These are phyloP conservation scores for Emergomyces africanus DNA, from an alignment of 2,329 filamentous ascomycete species.

Conservation along the genomic window DNA sequence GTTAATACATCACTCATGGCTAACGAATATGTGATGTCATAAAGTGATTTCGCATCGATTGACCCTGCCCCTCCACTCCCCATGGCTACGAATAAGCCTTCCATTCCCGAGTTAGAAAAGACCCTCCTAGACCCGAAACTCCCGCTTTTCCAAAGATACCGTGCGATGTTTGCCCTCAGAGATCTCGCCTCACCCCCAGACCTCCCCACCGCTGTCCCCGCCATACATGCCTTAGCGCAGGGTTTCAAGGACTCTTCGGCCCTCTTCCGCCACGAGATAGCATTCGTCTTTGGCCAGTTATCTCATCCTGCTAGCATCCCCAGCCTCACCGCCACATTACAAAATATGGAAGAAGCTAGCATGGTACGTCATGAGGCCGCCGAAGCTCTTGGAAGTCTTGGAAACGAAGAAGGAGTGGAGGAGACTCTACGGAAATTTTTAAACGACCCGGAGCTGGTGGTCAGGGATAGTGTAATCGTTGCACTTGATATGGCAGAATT, in stretches of 20 bases:
- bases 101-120: slow-evolving; percentile 61
- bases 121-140: slow-evolving; percentile 64
- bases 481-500: slow-evolving; percentile 97
- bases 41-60: slow-evolving; percentile 85
- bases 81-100: slow-evolving; percentile 46
- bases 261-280: slow-evolving; percentile 93
- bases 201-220: slow-evolving; percentile 76
- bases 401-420: slow-evolving; percentile 87
- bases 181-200: slow-evolving; percentile 90
- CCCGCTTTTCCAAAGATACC: slow-evolving; percentile 83
- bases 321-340: slow-evolving; percentile 64
- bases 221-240: slow-evolving; percentile 70
- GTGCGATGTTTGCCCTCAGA: slow-evolving; percentile 94
- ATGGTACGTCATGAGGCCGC: slow-evolving; percentile 98
- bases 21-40: slow-evolving; percentile 7
- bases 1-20: neutral
- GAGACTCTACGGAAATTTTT: slow-evolving; percentile 71
- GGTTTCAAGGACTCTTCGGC: slow-evolving; percentile 79
- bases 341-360: slow-evolving; percentile 67
- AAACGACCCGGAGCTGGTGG: slow-evolving; percentile 82
- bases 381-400: slow-evolving; percentile 86
- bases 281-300: slow-evolving; percentile 94
- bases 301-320: slow-evolving; percentile 96
- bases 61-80: slow-evolving; percentile 87
- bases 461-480: slow-evolving; percentile 87